Percentiles rank a stretch among this genome's conserved stretches.
Evolutionary conservation across 805 yeast species (phyloP).

Genomic region (Candida wancherniae): DNA sequence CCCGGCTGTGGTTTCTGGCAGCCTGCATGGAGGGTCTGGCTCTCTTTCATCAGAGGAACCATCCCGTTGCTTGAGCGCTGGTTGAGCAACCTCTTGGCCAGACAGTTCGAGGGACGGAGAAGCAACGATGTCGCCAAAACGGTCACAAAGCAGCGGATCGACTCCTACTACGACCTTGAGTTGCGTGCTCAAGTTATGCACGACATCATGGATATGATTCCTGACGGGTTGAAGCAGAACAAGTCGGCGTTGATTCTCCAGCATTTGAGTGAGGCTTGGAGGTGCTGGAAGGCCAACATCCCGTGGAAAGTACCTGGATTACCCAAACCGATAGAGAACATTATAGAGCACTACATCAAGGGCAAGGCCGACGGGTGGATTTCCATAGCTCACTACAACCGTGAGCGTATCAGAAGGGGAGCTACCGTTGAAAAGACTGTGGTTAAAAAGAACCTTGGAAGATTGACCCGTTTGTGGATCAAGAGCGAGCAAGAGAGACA

Average conservation of each 20-base stretch:
- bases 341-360: conserved; percentile 83
- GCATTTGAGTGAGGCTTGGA: conserved; percentile 97
- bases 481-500: conserved; percentile 91
- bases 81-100: conserved; percentile 83
- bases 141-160: conserved; percentile 91
- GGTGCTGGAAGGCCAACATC: conserved; percentile 98
- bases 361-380: conserved; percentile 98
- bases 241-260: conserved; percentile 85
- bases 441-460: conserved; percentile 87
- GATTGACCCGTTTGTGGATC: conserved; percentile 88
- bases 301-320: conserved; percentile 98
- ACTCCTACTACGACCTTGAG: conserved; percentile 91
- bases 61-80: conserved; percentile 91
- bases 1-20: conserved; percentile 99
- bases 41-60: conserved; percentile 84
- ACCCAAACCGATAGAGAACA: conserved; percentile 83
- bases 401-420: conserved; percentile 87
- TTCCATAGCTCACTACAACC: conserved; percentile 84
- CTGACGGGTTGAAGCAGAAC: conserved; percentile 84
- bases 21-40: conserved; percentile 98
- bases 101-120: conserved; percentile 95
- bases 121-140: conserved; percentile 90
- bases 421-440: conserved; percentile 91
- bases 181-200: conserved; percentile 91
- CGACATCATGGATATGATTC: conserved; percentile 95